Evolutionary conservation across 495 filamentous ascomycete genomes (phyloP).

Genomic region (Jackrogersella multiformis): DNA sequence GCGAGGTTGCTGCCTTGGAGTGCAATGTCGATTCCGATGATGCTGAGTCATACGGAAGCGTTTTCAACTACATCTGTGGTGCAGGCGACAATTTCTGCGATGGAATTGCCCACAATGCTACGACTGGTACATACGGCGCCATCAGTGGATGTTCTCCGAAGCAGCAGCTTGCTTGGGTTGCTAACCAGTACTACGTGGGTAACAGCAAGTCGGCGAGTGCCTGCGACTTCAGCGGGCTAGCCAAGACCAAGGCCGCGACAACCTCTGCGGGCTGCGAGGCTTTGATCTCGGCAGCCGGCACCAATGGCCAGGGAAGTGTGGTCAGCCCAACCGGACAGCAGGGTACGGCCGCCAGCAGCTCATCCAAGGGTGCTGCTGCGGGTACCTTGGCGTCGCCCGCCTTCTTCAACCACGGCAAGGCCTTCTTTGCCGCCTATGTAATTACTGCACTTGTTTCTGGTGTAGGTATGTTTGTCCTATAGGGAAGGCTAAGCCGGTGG

Average conservation of each 20-base stretch:
- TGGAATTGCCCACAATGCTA: slow-evolving; percentile 76
- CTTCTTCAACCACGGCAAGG: slow-evolving; percentile 64
- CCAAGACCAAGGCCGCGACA: slow-evolving; percentile 56
- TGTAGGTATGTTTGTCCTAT: slow-evolving; percentile 75
- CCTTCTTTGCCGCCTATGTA: slow-evolving; percentile 69
- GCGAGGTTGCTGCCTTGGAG: slow-evolving; percentile 74
- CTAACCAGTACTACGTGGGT: slow-evolving; percentile 80
- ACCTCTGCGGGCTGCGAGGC: slow-evolving; percentile 52
- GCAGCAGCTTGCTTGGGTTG: slow-evolving; percentile 80
- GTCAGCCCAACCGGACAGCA: slow-evolving; percentile 33
- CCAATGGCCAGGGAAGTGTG: slow-evolving; percentile 47
- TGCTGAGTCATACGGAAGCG: slow-evolving; percentile 60
- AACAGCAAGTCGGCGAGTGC: slow-evolving; percentile 65
- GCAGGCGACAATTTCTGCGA: slow-evolving; percentile 63
- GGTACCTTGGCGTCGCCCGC: slow-evolving; percentile 57
- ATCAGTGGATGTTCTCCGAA: slow-evolving; percentile 84
- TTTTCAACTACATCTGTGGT: slow-evolving; percentile 79
- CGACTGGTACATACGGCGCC: slow-evolving; percentile 80
- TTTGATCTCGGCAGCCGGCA: slow-evolving; percentile 52
- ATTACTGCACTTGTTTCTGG: slow-evolving; percentile 68
- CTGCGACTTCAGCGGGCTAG: slow-evolving; percentile 81
- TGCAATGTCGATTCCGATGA: slow-evolving; percentile 69
- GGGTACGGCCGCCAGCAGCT: slow-evolving; percentile 47
- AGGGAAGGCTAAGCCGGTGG: slow-evolving; percentile 39
- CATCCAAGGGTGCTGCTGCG: slow-evolving; percentile 33